Percentiles rank a stretch among this genome's conserved stretches.
These are phyloP conservation scores for Pseudocercospora fijiensis DNA, from an alignment of 2,329 filamentous ascomycete species.

Conservation along the genomic window DNA sequence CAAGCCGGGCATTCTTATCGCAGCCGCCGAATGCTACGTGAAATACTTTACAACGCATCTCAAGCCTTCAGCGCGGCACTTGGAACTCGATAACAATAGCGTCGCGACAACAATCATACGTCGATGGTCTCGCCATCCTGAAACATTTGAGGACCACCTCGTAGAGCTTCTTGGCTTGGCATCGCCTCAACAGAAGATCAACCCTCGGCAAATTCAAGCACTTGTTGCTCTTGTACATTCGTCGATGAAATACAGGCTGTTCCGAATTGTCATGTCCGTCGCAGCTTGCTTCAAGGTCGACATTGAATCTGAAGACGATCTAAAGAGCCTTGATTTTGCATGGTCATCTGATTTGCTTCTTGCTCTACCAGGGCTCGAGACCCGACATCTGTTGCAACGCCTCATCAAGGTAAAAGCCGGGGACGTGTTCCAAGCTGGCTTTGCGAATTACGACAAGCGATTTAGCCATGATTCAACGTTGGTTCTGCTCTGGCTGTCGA, in stretches of 20 bases:
- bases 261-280: constrained; percentile 10
- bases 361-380: constrained; percentile 4
- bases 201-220: neutral
- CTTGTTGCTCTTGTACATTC: neutral
- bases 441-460: neutral
- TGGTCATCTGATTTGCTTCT: constrained; percentile 14
- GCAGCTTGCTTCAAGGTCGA: constrained; percentile 12
- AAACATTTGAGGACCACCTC: constrained; percentile 4
- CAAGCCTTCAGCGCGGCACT: neutral
- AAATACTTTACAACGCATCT: constrained; percentile 3
- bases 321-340: constrained; percentile 6
- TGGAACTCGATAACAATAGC: neutral
- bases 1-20: neutral
- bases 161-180: constrained; percentile 1
- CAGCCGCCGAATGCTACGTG: constrained; percentile 2
- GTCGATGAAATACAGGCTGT: constrained; percentile 9
- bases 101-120: neutral
- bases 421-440: neutral
- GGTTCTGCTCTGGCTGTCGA: constrained; percentile 17
- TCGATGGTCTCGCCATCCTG: constrained; percentile 10
- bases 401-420: constrained; percentile 11
- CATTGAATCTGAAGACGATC: constrained; percentile 17
- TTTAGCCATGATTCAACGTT: constrained; percentile 12
- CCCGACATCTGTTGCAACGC: constrained; percentile 13
- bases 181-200: neutral